Evolutionary conservation across 2,329 filamentous ascomycete genomes (phyloP), one percentile per base, ranked within the genome.

Genomic region (Septoria petroselini): DNA sequence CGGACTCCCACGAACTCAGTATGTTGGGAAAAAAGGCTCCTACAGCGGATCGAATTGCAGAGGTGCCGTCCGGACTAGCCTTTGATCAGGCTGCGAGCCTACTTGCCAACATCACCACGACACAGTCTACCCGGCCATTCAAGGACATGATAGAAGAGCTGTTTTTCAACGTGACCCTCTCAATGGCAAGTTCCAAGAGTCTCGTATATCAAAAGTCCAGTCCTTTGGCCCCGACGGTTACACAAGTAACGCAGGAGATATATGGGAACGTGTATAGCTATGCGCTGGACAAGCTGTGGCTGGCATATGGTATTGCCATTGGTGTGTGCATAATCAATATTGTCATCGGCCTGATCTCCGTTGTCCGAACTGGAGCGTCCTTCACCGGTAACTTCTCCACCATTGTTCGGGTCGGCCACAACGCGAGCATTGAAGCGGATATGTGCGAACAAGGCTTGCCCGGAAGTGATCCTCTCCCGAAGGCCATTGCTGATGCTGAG

Each of bases 371-470:
- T 7, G 44, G 54, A 17, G 52, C 53, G 1, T 54, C 54, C 1
- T 60, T 56, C 48, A 58, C 52, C 2, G 53, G 50, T 11, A 51
- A 56, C 5, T 59, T 59, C 48, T 59, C 58, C 8, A 60, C 56
- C 1, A 48, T 56, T 5, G 34, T 57, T 2, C 35, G 57, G 17
- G 31, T 51, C 7, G 47, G 27, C 5, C 29, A 42, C 39, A 53
- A 56, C 9, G 50, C 38, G 6, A 31, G 18, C 1, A 50, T 53
- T 12, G 49, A 53, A 7, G 39, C 18, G 1, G 46, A 53, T 9
- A 33, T 47, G 46, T 7, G n/a, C 4, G 53, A 55, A 33, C 14
- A 34, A 9, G 6, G 25, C 5, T 30, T 45, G 6, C 49, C 53
- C 2, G 53, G 53, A 9, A 55, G 41, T 18, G 53, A 52, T 34